Evolutionary conservation across 106 monocot species (phyloP), one percentile per base, ranked within the genome.

Genomic region (Hemerocallis citrina): DNA sequence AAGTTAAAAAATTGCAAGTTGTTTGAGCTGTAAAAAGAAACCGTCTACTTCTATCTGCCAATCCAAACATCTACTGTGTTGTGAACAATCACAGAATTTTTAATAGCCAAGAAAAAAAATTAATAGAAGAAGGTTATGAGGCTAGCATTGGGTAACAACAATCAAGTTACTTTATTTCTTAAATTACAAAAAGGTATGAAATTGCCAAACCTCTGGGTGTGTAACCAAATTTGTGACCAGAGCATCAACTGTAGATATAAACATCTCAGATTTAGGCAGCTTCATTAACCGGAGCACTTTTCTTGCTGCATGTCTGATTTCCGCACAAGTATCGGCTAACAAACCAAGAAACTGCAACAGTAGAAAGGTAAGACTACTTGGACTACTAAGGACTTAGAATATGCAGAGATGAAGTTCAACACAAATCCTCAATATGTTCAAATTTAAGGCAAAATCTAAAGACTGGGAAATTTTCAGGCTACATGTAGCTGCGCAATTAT

Each of bases 241-340:
- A 17, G 27, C 25, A 20, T 58, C 15, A 34, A 83, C 33, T 40
- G 83, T 52, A 5, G 58, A 45, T 31, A 34, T 71, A 56, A 83
- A 75, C 23, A 75, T 62, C 16, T 66, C 63, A 34, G 51, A 15
- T 30, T 52, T 30, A 19, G 71, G 78, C 17, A 83, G 51, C 36
- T 23, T 57, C 66, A 72, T 69, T 38, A 72, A 28, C n/a, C 65
- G 51, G 12, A 83, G 57, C 25, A 83, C 75, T 46, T 83, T 61
- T 72, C 83, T 78, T 54, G 83, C 67, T 13, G 66, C 67, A 62
- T 21, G 19, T 70, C 83, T 70, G 52, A 83, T 78, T 74, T 39
- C 50, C 32, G 67, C 38, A 71, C 39, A 68, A 63, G 42, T 64
- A 59, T 78, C 74, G 63, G 65, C 67, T 75, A 83, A 28, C 55